phyloP scores from a whole-genome alignment of 2,329 filamentous ascomycete species.

The Mycocentrospora acerina region DNA sequence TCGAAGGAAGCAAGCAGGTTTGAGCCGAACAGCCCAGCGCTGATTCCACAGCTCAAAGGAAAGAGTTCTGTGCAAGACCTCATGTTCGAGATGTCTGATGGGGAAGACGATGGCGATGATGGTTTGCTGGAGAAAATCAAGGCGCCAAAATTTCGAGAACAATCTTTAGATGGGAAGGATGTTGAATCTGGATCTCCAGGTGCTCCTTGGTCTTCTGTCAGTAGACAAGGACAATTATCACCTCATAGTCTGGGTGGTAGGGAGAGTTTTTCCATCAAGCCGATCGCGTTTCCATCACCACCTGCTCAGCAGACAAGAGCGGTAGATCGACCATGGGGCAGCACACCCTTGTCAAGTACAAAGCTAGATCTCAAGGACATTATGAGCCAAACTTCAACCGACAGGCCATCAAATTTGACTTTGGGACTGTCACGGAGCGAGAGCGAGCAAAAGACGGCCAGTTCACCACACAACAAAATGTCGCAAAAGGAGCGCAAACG shows the following conservation, averaged over 20 bases:
- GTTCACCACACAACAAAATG: slow-evolving; percentile 59
- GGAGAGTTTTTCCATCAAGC: slow-evolving; percentile 17
- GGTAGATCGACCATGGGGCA: slow-evolving; percentile 54
- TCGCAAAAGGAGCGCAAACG: slow-evolving; percentile 92
- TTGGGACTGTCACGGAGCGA: slow-evolving; percentile 52
- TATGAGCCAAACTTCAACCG: slow-evolving; percentile 62
- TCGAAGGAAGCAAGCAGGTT: slow-evolving; percentile 46
- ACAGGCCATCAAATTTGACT: slow-evolving; percentile 55
- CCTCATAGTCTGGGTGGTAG: slow-evolving; percentile 11
- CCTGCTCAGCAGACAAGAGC: slow-evolving; percentile 23
- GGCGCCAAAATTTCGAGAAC: slow-evolving; percentile 22
- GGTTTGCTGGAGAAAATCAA: slow-evolving; percentile 16
- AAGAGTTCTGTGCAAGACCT: slow-evolving; percentile 72
- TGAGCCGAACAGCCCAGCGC: slow-evolving; percentile 59
- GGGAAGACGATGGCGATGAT: slow-evolving; percentile 45
- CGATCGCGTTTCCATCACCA: slow-evolving; percentile 24
- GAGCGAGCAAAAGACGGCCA: slow-evolving; percentile 36
- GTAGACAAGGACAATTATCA: slow-evolving; percentile 17
- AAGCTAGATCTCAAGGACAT: slow-evolving; percentile 78
- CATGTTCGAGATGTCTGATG: slow-evolving; percentile 94
- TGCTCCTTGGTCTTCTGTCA: slow-evolving; percentile 24
- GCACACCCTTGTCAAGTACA: slow-evolving; percentile 55
- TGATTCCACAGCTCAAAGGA: slow-evolving; percentile 67
- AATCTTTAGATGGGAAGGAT: slow-evolving; percentile 5
- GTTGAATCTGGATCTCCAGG: slow-evolving; percentile 24